These are phyloP conservation scores for Tanacetum coccineum DNA, from an alignment of 129 eudicot species.

Conservation along the genomic window DNA sequence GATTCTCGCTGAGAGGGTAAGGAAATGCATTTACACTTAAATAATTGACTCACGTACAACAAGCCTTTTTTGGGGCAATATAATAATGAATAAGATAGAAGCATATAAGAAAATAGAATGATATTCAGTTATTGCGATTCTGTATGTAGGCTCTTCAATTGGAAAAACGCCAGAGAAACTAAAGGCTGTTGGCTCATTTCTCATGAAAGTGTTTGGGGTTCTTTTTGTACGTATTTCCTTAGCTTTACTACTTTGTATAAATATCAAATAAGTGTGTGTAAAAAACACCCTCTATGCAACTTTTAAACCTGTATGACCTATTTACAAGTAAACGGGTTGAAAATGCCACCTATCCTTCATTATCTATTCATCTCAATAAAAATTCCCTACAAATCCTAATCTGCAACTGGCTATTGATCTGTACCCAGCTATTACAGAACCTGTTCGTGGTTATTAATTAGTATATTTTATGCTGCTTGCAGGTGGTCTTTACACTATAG, in stretches of 20 bases:
- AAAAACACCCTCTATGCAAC: neutral
- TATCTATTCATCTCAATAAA: neutral
- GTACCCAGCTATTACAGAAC: conserved; percentile 6
- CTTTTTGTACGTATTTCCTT: conserved; percentile 62
- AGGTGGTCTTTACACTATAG: conserved; percentile 25
- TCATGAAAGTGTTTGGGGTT: conserved; percentile 97
- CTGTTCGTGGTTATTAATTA: neutral
- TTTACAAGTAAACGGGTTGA: neutral
- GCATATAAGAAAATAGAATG: conserved; percentile 14
- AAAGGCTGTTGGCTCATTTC: conserved; percentile 96
- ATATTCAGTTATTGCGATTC: conserved; percentile 5
- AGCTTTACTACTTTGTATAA: conserved; percentile 1
- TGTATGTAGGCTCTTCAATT: conserved; percentile 68
- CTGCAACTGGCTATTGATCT: conserved; percentile 7
- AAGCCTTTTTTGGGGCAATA: no score
- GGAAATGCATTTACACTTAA: conserved; percentile 23
- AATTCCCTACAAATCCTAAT: neutral
- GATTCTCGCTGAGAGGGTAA: conserved; percentile 93
- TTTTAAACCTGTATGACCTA: neutral
- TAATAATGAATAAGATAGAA: neutral
- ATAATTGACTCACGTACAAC: neutral
- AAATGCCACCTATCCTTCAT: neutral
- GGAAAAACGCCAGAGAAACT: conserved; percentile 91
- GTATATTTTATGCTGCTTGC: conserved; percentile 14
- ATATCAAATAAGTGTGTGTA: no score